Evolutionary conservation across 2,329 filamentous ascomycete genomes (phyloP).

Genomic region (Dactylellina drechsleri): DNA sequence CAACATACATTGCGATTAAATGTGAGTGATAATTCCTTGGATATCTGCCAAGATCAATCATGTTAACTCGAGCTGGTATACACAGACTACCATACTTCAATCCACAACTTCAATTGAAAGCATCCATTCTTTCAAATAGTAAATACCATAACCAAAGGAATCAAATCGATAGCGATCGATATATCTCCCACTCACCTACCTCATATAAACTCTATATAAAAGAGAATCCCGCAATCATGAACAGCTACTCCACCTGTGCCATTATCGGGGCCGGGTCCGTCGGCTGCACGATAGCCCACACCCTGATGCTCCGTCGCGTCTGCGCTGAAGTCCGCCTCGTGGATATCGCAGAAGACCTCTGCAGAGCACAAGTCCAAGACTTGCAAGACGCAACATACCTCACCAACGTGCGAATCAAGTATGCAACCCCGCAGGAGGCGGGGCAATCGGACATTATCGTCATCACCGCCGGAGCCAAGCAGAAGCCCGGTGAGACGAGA

Average conservation of each 20-base stretch:
- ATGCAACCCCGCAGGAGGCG: conserved; percentile 59
- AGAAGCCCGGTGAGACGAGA: conserved; percentile 60
- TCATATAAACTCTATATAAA: conserved; percentile 1
- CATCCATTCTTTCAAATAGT: conserved; percentile 27
- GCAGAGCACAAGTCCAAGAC: conserved; percentile 60
- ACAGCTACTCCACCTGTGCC: conserved; percentile 41
- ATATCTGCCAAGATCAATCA: not conserved
- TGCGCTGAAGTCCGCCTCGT: conserved; percentile 60
- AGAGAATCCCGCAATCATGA: conserved; percentile 16
- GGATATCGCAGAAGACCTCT: conserved; percentile 59
- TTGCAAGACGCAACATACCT: conserved; percentile 60
- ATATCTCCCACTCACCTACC: conserved; percentile 9
- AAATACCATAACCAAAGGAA: conserved; percentile 7
- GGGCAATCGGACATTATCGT: conserved; percentile 59
- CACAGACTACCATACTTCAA: conserved; percentile 19
- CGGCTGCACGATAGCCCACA: conserved; percentile 60
- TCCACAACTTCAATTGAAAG: conserved; percentile 25
- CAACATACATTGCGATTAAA: not conserved
- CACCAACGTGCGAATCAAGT: conserved; percentile 59
- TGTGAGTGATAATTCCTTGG: conserved; percentile 5
- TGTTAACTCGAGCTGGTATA: conserved; percentile 7
- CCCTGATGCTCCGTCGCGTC: conserved; percentile 59
- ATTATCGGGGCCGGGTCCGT: conserved; percentile 60
- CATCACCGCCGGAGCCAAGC: conserved; percentile 61
- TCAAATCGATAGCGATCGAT: not conserved